These are phyloP conservation scores for Ceratocystis colombiana DNA, from an alignment of 2,329 filamentous ascomycete species.

Conservation along the genomic window DNA sequence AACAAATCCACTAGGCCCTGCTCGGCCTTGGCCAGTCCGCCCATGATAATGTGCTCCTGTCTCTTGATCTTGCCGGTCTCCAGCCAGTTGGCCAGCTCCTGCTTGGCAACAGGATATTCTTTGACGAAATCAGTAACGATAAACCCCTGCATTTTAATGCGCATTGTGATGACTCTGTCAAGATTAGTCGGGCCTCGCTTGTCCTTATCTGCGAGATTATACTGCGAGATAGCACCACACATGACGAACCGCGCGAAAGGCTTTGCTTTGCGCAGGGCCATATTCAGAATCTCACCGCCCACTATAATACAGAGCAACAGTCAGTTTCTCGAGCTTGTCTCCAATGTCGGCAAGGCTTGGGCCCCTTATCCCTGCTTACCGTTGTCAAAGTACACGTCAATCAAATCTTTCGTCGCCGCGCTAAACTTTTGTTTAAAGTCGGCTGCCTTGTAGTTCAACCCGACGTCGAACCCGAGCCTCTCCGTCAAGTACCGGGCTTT, in stretches of 20 bases:
- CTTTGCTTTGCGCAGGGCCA: conserved; percentile 54
- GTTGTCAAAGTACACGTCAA: conserved; percentile 66
- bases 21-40: conserved; percentile 56
- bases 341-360: background rate
- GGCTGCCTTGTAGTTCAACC: conserved; percentile 58
- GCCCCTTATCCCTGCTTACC: conserved; percentile 28
- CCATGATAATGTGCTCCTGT: conserved; percentile 59
- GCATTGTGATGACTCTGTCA: conserved; percentile 43
- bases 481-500: conserved; percentile 57
- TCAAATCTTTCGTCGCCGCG: conserved; percentile 47
- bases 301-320: conserved; percentile 33
- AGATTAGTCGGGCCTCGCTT: conserved; percentile 49
- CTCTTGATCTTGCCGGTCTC: conserved; percentile 60
- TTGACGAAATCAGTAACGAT: conserved; percentile 58
- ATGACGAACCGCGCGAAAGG: conserved; percentile 55
- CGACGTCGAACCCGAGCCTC: conserved; percentile 56
- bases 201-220: conserved; percentile 44
- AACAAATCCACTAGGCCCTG: conserved; percentile 55
- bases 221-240: conserved; percentile 61
- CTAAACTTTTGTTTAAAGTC: conserved; percentile 52
- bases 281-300: conserved; percentile 59
- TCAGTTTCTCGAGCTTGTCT: conserved; percentile 22
- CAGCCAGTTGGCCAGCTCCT: conserved; percentile 58
- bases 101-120: conserved; percentile 47
- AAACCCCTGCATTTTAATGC: conserved; percentile 59